Percentiles rank a stretch among this genome's conserved stretches.
Conservation (phyloP, 495 filamentous ascomycete genomes). For the Elasticomyces elasticus region DNA sequence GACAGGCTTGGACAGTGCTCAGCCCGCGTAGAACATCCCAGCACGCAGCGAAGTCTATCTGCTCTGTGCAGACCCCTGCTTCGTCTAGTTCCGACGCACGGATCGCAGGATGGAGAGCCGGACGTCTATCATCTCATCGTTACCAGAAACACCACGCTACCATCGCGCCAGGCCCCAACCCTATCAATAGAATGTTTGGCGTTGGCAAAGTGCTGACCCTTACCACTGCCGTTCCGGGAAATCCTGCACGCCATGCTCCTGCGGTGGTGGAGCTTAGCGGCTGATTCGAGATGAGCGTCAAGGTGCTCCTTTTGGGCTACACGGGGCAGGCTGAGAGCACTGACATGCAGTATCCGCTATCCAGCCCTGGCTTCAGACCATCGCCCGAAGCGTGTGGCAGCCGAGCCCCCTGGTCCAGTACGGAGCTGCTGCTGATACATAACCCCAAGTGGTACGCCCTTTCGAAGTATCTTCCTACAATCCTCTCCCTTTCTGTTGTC, state of each 20-base stretch:
- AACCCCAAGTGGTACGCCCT: not conserved
- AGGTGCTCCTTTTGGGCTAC: not conserved
- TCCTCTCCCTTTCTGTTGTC: conserved; percentile 2
- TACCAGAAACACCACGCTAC: conserved; percentile 4
- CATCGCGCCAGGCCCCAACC: conserved; percentile 1
- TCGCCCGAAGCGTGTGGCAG: not conserved
- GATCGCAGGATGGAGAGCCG: not conserved
- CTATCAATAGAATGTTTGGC: conserved; percentile 6
- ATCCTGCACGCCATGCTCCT: conserved; percentile 5
- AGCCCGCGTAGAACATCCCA: not conserved
- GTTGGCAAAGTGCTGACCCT: not conserved
- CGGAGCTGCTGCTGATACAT: conserved; percentile 6
- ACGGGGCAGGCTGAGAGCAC: conserved; percentile 6
- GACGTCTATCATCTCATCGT: not conserved
- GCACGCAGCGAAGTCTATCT: not conserved
- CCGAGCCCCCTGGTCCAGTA: not conserved
- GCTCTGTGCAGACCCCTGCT: not conserved
- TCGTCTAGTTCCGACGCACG: not conserved
- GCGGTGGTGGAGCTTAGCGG: conserved; percentile 10
- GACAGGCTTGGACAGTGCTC: not conserved
- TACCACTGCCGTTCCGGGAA: not conserved
- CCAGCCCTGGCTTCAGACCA: conserved; percentile 6
- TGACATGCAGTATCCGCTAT: conserved; percentile 7
- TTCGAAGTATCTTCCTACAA: not conserved
- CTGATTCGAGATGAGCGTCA: conserved; percentile 3